Percentiles rank a stretch among this genome's conserved stretches.
Evolutionary conservation across 2,329 filamentous ascomycete genomes (phyloP).

Genomic region (Colletotrichum magnum): DNA sequence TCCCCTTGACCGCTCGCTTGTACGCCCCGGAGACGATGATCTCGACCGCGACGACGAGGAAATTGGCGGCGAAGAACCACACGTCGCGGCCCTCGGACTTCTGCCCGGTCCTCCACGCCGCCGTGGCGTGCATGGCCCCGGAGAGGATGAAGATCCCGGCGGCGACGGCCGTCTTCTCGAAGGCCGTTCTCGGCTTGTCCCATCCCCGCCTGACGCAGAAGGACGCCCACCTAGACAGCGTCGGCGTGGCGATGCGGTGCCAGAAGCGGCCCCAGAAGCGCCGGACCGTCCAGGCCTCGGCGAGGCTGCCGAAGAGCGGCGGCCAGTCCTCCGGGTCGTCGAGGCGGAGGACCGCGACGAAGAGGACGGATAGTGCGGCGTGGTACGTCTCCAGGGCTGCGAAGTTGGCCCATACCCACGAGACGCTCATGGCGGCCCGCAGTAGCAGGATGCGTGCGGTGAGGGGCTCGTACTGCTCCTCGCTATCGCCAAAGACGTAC

Average conservation of each 20-base stretch:
- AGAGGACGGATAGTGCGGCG: not conserved
- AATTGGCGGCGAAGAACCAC: constrained; percentile 7
- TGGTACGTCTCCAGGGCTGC: constrained; percentile 9
- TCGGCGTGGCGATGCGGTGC: constrained; percentile 28
- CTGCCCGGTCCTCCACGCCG: constrained; percentile 15
- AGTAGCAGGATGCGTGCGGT: not conserved
- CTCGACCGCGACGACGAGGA: constrained; percentile 5
- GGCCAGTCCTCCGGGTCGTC: constrained; percentile 37
- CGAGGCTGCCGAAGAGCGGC: constrained; percentile 31
- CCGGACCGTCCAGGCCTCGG: constrained; percentile 21
- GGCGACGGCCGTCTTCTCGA: constrained; percentile 2
- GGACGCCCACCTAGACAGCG: constrained; percentile 10
- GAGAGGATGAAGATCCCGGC: constrained; percentile 45
- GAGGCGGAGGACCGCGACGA: constrained; percentile 5
- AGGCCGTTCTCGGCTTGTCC: not conserved
- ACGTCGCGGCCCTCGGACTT: not conserved
- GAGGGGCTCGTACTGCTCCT: not conserved
- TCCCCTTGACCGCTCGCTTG: not conserved
- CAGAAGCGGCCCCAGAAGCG: constrained; percentile 40
- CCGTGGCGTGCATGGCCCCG: constrained; percentile 60
- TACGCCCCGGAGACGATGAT: not conserved
- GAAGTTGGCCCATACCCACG: constrained; percentile 35
- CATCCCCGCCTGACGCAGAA: not conserved
- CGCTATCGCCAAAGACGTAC: not conserved
- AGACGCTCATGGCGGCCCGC: constrained; percentile 15